Base-by-base conservation (phyloP, 148 eudicot species). In the Beta vulgaris region DNA sequence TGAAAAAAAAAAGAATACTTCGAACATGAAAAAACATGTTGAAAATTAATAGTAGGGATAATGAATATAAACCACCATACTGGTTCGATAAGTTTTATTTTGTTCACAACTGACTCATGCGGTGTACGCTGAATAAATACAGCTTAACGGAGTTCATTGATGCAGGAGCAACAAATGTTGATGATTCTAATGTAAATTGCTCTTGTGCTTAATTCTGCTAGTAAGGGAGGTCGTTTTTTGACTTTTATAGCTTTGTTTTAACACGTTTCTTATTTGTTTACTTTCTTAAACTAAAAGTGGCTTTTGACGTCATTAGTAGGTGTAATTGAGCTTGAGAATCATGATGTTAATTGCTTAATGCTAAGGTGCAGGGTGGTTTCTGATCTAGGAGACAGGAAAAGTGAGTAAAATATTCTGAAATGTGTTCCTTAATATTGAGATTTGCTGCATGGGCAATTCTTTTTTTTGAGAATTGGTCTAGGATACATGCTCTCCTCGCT, bases 321-420 rank as follows among this genome's bases (percentile, higher is more conserved):
- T 51, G 57, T 51, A 51, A 51, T 51, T 51, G 57, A 51, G 57
- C 57, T 51, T 51, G 57, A 51, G 57, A 51, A 51, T 51, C 57
- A 51, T 51, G 57, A 51, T 51, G 57, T 51, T 51, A 48, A 51
- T 51, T 51, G 57, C 57, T 51, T 51, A 51, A 51, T 51, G 57
- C 57, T 51, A 51, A 51, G 57, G 57, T 51, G 57, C 57, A 51
- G 57, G 57, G 57, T 51, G 57, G 57, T 51, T 51, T 51, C 57
- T 51, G 57, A 51, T 51, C 57, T 51, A 51, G 57, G 23, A 51
- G 57, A 51, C 57, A 51, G 57, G 57, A 51, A 51, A 51, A 51
- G 57, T 51, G 57, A 51, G 57, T 51, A 51, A 51, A 51, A 51
- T 51, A 51, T 51, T 51, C 57, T 51, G 57, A 51, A 51, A 51